Base-by-base conservation (phyloP, 1,139 yeast genomes). In the Taphrina wiesneri region DNA sequence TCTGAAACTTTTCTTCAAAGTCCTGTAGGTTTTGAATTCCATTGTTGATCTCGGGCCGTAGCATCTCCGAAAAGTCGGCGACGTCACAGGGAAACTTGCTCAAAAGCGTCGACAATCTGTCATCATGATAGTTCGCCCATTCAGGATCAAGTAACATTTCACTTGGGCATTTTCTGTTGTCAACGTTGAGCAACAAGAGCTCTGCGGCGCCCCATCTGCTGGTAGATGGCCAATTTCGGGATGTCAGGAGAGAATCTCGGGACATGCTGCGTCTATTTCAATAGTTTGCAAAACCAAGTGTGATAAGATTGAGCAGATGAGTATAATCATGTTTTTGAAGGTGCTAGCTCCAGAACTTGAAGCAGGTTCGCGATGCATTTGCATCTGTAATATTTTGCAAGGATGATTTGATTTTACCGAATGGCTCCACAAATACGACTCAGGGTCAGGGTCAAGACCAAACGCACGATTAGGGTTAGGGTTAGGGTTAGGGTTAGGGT, bases 111-210 rank as follows among this genome's bases (percentile, higher is more conserved):
- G 45, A n/a, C 23, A n/a, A 39, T 11, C 26, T 5, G 15, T 25
- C 6, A 15, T 52, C 25, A n/a, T 30, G 25, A 32, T 19, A 26
- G 30, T 15, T 2, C 11, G 17, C n/a, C 39, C 30, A 30, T n/a
- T 25, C 26, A 9, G 25, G 19, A 15, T 25, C 43, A 25, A 52
- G 6, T 26, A 52, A 26, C 36, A 17, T 7, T 17, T n/a, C 3
- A 17, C 34, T 23, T n/a, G 56, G 28, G 43, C 56, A 52, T 46
- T 26, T 46, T 46, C 28, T 19, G 26, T 46, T 46, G 30, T 49
- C 54, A 49, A 49, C 34, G 13, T 45, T 11, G 11, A 45, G 28
- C 4, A 45, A n/a, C 2, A 17, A 45, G 7, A 45, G 26, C n/a
- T 45, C 49, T 45, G 9, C 26, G 28, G 49, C 26, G n/a, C 49